Evolutionary conservation across 345 rosid species (phyloP).

Genomic region (Aurinia saxatilis): DNA sequence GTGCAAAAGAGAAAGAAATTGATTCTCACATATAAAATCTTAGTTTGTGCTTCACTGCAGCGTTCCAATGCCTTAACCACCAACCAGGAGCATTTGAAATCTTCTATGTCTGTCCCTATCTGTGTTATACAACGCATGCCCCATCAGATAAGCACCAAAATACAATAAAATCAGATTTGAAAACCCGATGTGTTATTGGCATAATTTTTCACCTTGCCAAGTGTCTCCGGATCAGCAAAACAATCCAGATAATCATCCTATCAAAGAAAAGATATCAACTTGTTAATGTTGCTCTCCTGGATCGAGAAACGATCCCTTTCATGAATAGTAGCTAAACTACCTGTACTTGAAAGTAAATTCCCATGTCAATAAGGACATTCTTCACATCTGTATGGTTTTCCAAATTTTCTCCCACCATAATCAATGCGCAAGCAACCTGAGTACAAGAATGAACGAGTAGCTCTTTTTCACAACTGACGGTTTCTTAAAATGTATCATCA

Average conservation of each 20-base stretch:
- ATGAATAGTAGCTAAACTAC: slow-evolving; percentile 22
- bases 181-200: neutral
- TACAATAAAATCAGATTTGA: neutral
- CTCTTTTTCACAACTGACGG: neutral
- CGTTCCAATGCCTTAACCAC: slow-evolving; percentile 70
- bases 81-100: slow-evolving; percentile 87
- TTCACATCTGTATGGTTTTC: slow-evolving; percentile 56
- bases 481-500: neutral
- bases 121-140: slow-evolving; percentile 22
- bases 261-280: neutral
- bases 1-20: neutral
- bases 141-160: neutral
- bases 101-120: slow-evolving; percentile 88
- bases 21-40: slow-evolving; percentile 41
- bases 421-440: slow-evolving; percentile 87
- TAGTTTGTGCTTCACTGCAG: slow-evolving; percentile 58
- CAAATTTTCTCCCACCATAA: slow-evolving; percentile 64
- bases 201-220: slow-evolving; percentile 48
- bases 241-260: slow-evolving; percentile 89
- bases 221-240: slow-evolving; percentile 62
- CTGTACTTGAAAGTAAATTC: slow-evolving; percentile 82
- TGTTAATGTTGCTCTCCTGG: neutral
- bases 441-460: neutral
- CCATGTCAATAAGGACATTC: slow-evolving; percentile 66
- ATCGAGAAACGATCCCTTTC: neutral